phyloP scores from a whole-genome alignment of 129 eudicot genomes.

The Flaveria robusta region DNA sequence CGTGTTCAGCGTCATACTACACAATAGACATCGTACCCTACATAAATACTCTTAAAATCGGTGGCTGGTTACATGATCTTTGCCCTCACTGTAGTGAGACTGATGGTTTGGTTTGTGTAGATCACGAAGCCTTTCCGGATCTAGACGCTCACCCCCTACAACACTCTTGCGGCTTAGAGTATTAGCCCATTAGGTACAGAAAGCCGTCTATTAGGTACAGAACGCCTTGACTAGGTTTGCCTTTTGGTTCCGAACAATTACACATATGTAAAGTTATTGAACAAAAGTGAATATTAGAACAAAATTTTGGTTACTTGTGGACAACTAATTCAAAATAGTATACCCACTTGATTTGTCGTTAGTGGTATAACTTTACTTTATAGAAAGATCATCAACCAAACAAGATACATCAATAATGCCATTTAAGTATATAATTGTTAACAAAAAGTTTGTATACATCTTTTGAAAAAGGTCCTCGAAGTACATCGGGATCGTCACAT shows the following conservation, averaged over 20 bases:
- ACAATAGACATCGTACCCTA: no score
- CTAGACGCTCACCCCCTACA: no score
- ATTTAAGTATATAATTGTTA: background rate
- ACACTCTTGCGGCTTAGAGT: no score
- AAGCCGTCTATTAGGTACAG: no score
- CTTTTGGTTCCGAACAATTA: background rate
- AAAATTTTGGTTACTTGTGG: background rate
- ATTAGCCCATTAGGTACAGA: no score
- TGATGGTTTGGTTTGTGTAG: no score
- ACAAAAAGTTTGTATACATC: background rate
- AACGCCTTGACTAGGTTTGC: background rate
- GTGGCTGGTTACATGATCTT: no score
- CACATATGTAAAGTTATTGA: background rate
- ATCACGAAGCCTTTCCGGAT: no score
- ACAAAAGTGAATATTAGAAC: background rate
- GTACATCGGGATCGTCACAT: background rate
- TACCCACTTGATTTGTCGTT: background rate
- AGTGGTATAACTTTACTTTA: constrained; percentile 20
- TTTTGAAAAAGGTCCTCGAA: background rate
- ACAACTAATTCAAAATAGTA: background rate
- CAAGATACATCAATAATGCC: constrained; percentile 17
- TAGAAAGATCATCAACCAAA: constrained; percentile 8
- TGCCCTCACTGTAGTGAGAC: no score
- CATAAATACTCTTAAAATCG: no score
- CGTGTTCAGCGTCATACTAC: no score